phyloP scores from a whole-genome alignment of 2,329 filamentous ascomycete genomes.

The Ascochyta rabiei region DNA sequence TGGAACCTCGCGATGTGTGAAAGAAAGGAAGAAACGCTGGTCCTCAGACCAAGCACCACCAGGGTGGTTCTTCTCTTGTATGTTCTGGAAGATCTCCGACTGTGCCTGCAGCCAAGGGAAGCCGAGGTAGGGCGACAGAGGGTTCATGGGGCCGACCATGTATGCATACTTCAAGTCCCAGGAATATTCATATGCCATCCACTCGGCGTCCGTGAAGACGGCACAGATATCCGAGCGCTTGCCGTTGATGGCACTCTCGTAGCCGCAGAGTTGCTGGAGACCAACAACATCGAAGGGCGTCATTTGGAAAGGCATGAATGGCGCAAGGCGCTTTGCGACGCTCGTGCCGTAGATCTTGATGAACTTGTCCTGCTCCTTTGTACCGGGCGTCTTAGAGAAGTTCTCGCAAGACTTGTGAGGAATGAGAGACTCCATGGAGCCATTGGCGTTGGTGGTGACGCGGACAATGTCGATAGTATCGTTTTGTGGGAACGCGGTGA shows the following conservation, averaged over 20 bases:
- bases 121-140: constrained; percentile 62
- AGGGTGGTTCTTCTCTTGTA: constrained; percentile 47
- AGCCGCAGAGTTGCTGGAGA: constrained; percentile 69
- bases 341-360: constrained; percentile 35
- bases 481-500: constrained; percentile 36
- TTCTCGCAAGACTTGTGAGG: constrained; percentile 44
- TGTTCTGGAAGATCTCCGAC: constrained; percentile 43
- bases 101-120: constrained; percentile 71
- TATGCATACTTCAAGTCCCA: constrained; percentile 68
- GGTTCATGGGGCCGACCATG: constrained; percentile 68
- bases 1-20: constrained; percentile 71
- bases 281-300: constrained; percentile 65
- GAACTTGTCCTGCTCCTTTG: constrained; percentile 37
- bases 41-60: constrained; percentile 43
- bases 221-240: constrained; percentile 62
- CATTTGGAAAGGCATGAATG: constrained; percentile 60
- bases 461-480: constrained; percentile 42
- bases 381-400: constrained; percentile 42
- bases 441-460: constrained; percentile 38
- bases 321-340: constrained; percentile 32
- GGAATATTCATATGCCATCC: constrained; percentile 68
- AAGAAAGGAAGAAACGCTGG: constrained; percentile 69
- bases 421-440: constrained; percentile 39
- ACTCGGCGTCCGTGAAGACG: constrained; percentile 66
- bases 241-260: constrained; percentile 67